Conservation (phyloP, 768 basidiomycete genomes). For the Pleurotus djamor region DNA sequence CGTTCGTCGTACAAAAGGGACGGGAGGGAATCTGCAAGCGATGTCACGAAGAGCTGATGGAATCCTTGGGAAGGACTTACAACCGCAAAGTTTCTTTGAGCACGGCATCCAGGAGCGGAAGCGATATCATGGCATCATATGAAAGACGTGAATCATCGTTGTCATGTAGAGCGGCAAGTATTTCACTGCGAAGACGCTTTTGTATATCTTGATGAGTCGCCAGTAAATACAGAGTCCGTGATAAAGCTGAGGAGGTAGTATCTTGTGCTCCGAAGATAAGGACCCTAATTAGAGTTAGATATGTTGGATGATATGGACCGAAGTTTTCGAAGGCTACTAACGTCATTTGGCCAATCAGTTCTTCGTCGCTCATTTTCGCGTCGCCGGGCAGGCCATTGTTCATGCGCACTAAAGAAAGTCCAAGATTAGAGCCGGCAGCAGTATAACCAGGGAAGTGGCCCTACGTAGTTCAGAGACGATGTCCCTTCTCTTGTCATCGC, state of each 20-base stretch:
- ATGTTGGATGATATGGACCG: neutral
- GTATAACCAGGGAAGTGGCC: slow-evolving; percentile 9
- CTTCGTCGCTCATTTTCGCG: slow-evolving; percentile 38
- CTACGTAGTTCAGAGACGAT: slow-evolving; percentile 49
- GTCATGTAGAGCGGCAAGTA: slow-evolving; percentile 20
- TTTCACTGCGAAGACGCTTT: slow-evolving; percentile 31
- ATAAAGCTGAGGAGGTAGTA: slow-evolving; percentile 43
- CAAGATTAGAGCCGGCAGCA: neutral
- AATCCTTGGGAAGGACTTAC: slow-evolving; percentile 18
- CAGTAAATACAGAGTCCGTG: slow-evolving; percentile 38
- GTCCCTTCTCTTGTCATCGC: slow-evolving; percentile 33
- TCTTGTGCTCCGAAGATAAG: slow-evolving; percentile 51
- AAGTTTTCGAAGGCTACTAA: slow-evolving; percentile 9
- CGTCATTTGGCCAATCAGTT: slow-evolving; percentile 51
- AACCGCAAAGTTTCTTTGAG: slow-evolving; percentile 45
- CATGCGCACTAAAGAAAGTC: slow-evolving; percentile 23
- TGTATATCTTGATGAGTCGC: slow-evolving; percentile 37
- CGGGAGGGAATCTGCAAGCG: slow-evolving; percentile 36
- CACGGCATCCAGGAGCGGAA: slow-evolving; percentile 43
- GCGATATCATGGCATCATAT: slow-evolving; percentile 32
- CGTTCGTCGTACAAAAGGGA: slow-evolving; percentile 44
- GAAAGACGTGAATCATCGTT: slow-evolving; percentile 17
- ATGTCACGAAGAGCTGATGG: neutral
- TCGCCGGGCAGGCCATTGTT: slow-evolving; percentile 30
- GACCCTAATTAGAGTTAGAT: slow-evolving; percentile 23